Evolutionary conservation across 345 rosid genomes (phyloP), one percentile per base, ranked within the genome.

Genomic region (Garcia nutans): DNA sequence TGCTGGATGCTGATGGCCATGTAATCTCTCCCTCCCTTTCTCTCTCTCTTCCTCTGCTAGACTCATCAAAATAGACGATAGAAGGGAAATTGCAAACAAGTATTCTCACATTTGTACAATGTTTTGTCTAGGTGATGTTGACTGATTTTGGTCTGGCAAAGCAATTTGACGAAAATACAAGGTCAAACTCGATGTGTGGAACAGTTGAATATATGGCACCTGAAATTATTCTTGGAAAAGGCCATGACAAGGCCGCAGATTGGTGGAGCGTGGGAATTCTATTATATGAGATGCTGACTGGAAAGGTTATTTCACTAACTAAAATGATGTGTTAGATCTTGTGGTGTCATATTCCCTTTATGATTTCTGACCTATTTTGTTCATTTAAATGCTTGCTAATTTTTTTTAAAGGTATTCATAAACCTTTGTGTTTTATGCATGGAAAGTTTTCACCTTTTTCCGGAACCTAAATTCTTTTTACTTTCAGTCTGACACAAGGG

Each of bases 181-280:
- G 97, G 87, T 89, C 99, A 74, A 93, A 93, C 86, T 95, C 99
- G 6, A 76, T 95, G 88, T 89, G 94, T 69, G 99, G 99, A 76
- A 95, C 98, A 20, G 85, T 90, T 6, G 99, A 95, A 87, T 95
- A 95, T 73, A 95, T 93, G 99, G 80, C 99, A 61, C 97, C 99
- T 60, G 99, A 95, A 84, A 91, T 95, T 65, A 77, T 95, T 77
- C 86, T 81, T 7, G 99, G 99, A 12, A 95, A 85, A 82, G 99
- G 98, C 37, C 98, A 95, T 79, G 87, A 95, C 75, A 95, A 95
- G 80, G 88, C 97, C 69, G 96, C 99, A 3, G 99, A 95, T 56
- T 95, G 99, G 98, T 95, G 99, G 99, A 95, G 99, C 65, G 93
- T 90, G 47, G 99, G 99, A 58, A 81, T 91, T 78, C 85, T 95